phyloP scores from a whole-genome alignment of 2,329 filamentous ascomycete genomes.

The Paecilomyces sp. region DNA sequence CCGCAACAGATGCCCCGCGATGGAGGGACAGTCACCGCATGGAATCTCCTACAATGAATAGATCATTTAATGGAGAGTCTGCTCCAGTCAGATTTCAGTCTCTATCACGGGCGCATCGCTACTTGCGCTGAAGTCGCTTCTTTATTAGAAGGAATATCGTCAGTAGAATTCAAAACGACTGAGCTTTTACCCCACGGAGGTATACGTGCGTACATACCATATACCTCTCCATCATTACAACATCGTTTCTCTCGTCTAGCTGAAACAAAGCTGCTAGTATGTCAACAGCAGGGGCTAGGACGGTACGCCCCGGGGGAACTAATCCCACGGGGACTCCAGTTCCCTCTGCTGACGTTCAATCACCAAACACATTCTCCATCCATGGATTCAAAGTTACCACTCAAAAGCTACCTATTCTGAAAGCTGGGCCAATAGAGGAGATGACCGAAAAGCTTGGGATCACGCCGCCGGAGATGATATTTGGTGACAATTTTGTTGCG shows the following conservation, averaged over 20 bases:
- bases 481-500: constrained; percentile 82
- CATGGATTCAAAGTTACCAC: constrained; percentile 68
- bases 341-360: constrained; percentile 24
- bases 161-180: background rate
- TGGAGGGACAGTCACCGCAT: background rate
- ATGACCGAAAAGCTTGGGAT: constrained; percentile 76
- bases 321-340: constrained; percentile 3
- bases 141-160: background rate
- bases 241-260: background rate
- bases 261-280: background rate
- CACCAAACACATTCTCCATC: constrained; percentile 53
- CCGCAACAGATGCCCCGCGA: background rate
- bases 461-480: constrained; percentile 96
- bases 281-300: background rate
- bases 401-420: constrained; percentile 90
- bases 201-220: background rate
- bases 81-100: background rate
- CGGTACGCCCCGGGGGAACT: background rate
- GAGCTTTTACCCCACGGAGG: background rate
- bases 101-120: background rate
- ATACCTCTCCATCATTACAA: background rate
- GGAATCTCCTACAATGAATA: background rate
- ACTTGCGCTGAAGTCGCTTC: background rate
- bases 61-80: background rate
- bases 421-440: constrained; percentile 79